Conservation (phyloP, 2,329 filamentous ascomycete species). For the Alternaria gansuensis region DNA sequence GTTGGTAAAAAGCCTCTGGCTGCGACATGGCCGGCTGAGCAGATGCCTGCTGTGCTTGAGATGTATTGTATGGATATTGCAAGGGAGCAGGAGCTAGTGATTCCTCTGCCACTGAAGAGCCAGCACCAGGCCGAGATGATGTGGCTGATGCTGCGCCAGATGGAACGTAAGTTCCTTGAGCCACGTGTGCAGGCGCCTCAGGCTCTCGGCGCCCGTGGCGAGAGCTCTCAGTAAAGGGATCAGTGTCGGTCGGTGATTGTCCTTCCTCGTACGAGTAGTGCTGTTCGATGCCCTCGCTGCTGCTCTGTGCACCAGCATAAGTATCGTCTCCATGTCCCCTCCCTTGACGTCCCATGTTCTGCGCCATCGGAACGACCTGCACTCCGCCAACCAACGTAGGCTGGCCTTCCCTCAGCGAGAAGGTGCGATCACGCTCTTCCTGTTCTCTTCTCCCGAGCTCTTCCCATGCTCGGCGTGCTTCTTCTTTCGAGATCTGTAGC, state of each 20-base stretch:
- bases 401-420: slow-evolving; percentile 84
- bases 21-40: slow-evolving; percentile 39
- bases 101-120: slow-evolving; percentile 30
- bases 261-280: slow-evolving; percentile 62
- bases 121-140: slow-evolving; percentile 29
- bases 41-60: slow-evolving; percentile 35
- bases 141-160: slow-evolving; percentile 38
- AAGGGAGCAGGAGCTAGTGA: slow-evolving; percentile 40
- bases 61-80: slow-evolving; percentile 34
- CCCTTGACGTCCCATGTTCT: slow-evolving; percentile 63
- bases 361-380: slow-evolving; percentile 92
- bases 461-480: slow-evolving; percentile 95
- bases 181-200: slow-evolving; percentile 41
- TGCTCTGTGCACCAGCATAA: slow-evolving; percentile 44
- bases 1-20: slow-evolving; percentile 52
- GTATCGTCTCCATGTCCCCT: slow-evolving; percentile 49
- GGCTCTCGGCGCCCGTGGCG: slow-evolving; percentile 43
- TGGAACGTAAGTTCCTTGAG: slow-evolving; percentile 49
- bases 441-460: slow-evolving; percentile 93
- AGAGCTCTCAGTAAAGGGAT: slow-evolving; percentile 66
- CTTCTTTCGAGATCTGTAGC: slow-evolving; percentile 92
- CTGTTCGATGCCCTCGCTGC: slow-evolving; percentile 50
- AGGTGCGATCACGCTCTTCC: slow-evolving; percentile 86
- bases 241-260: slow-evolving; percentile 65
- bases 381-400: slow-evolving; percentile 91